A percentile compares a stretch with the other conserved stretches of the same genome.
Conservation (phyloP, 805 yeast genomes). For the Ogataea saltuana region DNA sequence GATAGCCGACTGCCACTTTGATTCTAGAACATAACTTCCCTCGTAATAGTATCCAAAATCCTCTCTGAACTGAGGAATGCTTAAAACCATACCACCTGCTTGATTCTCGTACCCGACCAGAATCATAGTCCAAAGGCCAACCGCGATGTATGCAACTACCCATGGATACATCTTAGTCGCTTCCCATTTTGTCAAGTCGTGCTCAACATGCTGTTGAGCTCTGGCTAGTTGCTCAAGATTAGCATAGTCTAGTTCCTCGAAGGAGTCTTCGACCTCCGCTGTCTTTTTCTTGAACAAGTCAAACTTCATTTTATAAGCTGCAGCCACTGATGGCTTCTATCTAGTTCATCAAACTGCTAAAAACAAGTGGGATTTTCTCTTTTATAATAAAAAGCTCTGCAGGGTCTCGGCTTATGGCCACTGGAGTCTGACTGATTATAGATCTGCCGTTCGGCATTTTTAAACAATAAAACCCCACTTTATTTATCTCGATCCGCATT, state of each 20-base stretch:
- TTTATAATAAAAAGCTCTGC: too few species aligned
- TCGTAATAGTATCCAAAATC: conserved; percentile 35
- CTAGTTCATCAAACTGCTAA: too few species aligned
- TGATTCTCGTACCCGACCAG: conserved; percentile 45
- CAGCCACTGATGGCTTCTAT: too few species aligned
- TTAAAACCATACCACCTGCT: conserved; percentile 41
- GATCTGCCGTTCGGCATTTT: too few species aligned
- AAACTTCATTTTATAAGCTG: not conserved
- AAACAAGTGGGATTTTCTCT: too few species aligned
- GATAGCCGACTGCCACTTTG: conserved; percentile 45
- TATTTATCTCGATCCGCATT: too few species aligned
- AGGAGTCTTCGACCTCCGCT: not conserved
- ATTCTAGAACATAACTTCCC: conserved; percentile 36
- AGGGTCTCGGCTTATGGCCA: too few species aligned
- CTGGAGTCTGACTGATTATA: too few species aligned
- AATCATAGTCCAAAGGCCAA: conserved; percentile 35
- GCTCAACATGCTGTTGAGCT: conserved; percentile 9
- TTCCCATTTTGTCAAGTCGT: conserved; percentile 23
- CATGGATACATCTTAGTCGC: conserved; percentile 40
- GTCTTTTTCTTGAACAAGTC: conserved; percentile 2
- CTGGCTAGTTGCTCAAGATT: conserved; percentile 5
- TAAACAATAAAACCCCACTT: too few species aligned
- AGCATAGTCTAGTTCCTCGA: conserved; percentile 2
- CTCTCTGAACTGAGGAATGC: conserved; percentile 39
- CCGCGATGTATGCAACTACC: conserved; percentile 40